Evolutionary conservation across 139 green algal genomes (phyloP), one percentile per base, ranked within the genome.

Genomic region (Dunaliella primolecta): DNA sequence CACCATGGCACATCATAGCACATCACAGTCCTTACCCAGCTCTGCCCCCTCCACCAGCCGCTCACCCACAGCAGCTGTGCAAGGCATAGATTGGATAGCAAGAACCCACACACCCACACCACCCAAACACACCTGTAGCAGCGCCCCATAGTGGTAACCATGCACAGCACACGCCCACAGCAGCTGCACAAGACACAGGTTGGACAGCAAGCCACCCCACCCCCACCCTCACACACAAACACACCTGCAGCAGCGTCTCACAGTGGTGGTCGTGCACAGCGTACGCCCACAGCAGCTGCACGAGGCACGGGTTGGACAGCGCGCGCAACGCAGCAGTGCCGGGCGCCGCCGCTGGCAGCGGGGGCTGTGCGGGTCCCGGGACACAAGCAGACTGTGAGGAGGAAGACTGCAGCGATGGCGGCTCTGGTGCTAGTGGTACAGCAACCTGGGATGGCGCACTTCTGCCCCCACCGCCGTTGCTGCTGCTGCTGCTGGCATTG

Each of bases 231-330:
- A n/a, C n/a, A n/a, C n/a, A n/a, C n/a, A n/a, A n/a, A n/a, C n/a
- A n/a, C 46, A 64, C 56, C 3, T 78, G 81, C n/a, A 87, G 72
- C 76, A 89, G 74, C n/a, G 81, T 55, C 25, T 82, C 81, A 78
- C 75, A 80, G 64, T 35, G 0, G 55, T 89, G 86, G 30, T 37
- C 74, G 71, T 87, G 79, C 36, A 30, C 36, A 0, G 83, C 80
- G 24, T 87, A 75, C 11, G 87, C 71, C 87, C 87, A 90, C 72
- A 90, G 82, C 82, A 90, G 82, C 84, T 88, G 86, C 25, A 56
- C 71, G 32, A 90, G 83, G 82, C 76, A 84, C 24, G 36, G 55
- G 36, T 77, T 88, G 81, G 56, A 34, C 79, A 33, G 21, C 57
- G 0, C 56, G 15, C 2, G 11, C 79, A 7, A 36, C 21, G 20